Evolutionary conservation across 2,329 filamentous ascomycete species (phyloP).

Genomic region (Calcarisporium arbuscula): DNA sequence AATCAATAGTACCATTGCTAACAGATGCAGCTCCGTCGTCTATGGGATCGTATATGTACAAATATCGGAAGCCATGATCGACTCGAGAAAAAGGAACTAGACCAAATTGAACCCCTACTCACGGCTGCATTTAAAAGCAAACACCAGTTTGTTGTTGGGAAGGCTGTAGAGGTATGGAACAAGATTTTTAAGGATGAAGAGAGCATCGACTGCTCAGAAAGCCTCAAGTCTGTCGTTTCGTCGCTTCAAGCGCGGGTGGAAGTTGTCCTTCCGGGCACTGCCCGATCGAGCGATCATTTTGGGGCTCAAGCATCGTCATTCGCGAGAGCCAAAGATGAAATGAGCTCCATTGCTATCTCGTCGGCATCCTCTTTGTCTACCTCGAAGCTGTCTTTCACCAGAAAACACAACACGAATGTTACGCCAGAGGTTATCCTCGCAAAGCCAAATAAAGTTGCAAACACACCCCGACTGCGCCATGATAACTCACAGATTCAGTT

Average conservation of each 20-base stretch:
- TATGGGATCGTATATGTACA: slow-evolving; percentile 46
- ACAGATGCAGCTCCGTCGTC: slow-evolving; percentile 33
- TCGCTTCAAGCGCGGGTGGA: slow-evolving; percentile 50
- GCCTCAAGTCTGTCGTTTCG: slow-evolving; percentile 56
- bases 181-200: slow-evolving; percentile 55
- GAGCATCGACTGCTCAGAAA: slow-evolving; percentile 56
- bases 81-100: slow-evolving; percentile 39
- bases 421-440: slow-evolving; percentile 18
- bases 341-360: slow-evolving; percentile 24
- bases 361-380: slow-evolving; percentile 14
- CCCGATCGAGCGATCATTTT: slow-evolving; percentile 29
- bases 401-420: slow-evolving; percentile 21
- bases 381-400: slow-evolving; percentile 15
- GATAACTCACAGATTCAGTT: slow-evolving; percentile 81
- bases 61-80: slow-evolving; percentile 28
- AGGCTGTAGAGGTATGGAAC: slow-evolving; percentile 58
- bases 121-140: slow-evolving; percentile 52
- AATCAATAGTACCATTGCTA: slow-evolving; percentile 15
- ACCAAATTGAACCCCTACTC: slow-evolving; percentile 47
- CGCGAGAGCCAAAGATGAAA: slow-evolving; percentile 43
- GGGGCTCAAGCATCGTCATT: slow-evolving; percentile 35
- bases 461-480: slow-evolving; percentile 57
- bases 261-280: slow-evolving; percentile 37
- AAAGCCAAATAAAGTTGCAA: slow-evolving; percentile 19
- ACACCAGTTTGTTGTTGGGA: slow-evolving; percentile 48